Percentiles rank a stretch among this genome's conserved stretches.
Evolutionary conservation across 495 filamentous ascomycete genomes (phyloP).

Genomic region (Pyrenopolyporus hunteri): DNA sequence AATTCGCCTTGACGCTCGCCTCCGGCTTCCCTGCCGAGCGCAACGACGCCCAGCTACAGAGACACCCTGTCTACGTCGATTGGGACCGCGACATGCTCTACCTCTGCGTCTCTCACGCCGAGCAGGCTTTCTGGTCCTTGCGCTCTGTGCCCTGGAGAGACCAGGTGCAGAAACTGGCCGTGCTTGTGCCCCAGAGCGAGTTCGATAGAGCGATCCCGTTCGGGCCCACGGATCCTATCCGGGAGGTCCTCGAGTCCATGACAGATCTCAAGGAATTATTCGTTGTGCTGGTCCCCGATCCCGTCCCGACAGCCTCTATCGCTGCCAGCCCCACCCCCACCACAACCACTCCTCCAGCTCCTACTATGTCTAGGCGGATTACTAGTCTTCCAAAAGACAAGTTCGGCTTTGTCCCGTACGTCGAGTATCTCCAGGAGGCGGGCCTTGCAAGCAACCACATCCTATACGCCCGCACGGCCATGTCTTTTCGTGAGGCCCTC

Average conservation of each 20-base stretch:
- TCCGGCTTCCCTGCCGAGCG: not conserved
- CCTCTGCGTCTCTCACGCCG: slow-evolving; percentile 20
- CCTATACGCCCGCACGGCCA: slow-evolving; percentile 22
- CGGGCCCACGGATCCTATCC: slow-evolving; percentile 23
- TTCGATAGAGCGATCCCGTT: slow-evolving; percentile 28
- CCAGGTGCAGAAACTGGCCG: slow-evolving; percentile 13
- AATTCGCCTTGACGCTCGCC: not conserved
- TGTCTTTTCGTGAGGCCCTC: slow-evolving; percentile 22
- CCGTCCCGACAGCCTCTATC: not conserved
- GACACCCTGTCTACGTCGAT: slow-evolving; percentile 24
- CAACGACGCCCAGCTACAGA: not conserved
- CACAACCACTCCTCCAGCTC: no score
- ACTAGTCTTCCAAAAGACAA: slow-evolving; percentile 8
- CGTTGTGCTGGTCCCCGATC: slow-evolving; percentile 21
- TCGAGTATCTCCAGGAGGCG: slow-evolving; percentile 21
- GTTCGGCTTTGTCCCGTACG: slow-evolving; percentile 29
- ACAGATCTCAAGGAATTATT: slow-evolving; percentile 22
- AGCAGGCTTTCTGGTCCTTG: slow-evolving; percentile 33
- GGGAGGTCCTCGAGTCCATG: slow-evolving; percentile 21
- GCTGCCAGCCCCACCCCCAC: not conserved
- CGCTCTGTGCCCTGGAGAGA: slow-evolving; percentile 19
- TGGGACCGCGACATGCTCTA: slow-evolving; percentile 32
- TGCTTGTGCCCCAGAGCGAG: slow-evolving; percentile 27
- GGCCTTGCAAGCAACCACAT: slow-evolving; percentile 21
- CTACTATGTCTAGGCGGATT: not conserved